phyloP scores from a whole-genome alignment of 2,329 filamentous ascomycete genomes.

The Arthrobotrys entomopaga region DNA sequence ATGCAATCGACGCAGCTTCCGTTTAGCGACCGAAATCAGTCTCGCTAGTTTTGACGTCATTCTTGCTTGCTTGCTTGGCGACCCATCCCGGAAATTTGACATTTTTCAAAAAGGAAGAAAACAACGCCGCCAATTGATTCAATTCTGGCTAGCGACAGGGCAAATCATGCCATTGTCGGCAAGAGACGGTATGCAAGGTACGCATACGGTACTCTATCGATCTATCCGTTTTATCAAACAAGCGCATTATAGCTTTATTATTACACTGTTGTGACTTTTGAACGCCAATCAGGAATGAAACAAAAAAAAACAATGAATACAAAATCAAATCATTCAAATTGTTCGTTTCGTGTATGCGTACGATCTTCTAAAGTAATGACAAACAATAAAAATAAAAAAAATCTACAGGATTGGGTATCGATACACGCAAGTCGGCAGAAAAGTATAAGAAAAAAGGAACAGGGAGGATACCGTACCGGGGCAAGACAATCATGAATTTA shows the following conservation, averaged over 20 bases:
- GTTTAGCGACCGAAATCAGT: too few species aligned
- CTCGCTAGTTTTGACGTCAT: too few species aligned
- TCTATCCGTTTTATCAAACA: background rate
- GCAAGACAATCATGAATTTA: background rate
- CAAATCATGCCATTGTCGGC: too few species aligned
- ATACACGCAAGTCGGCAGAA: constrained; percentile 1
- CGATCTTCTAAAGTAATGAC: too few species aligned
- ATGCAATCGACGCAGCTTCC: too few species aligned
- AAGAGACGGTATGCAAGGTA: too few species aligned
- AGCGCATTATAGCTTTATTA: background rate
- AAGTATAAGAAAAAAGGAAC: background rate
- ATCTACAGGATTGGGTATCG: constrained; percentile 29
- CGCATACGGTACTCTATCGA: too few species aligned
- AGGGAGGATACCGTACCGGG: too few species aligned
- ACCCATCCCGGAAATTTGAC: too few species aligned
- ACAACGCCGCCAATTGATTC: background rate
- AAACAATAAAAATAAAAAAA: background rate
- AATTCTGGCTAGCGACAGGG: too few species aligned
- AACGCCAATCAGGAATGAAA: background rate
- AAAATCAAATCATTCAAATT: background rate
- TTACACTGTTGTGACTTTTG: constrained; percentile 16
- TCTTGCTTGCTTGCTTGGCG: too few species aligned
- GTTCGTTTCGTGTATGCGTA: background rate
- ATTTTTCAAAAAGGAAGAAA: too few species aligned
- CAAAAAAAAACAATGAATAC: background rate